phyloP scores from a whole-genome alignment of 2,329 filamentous ascomycete genomes.

The Nannizzia gypsea region DNA sequence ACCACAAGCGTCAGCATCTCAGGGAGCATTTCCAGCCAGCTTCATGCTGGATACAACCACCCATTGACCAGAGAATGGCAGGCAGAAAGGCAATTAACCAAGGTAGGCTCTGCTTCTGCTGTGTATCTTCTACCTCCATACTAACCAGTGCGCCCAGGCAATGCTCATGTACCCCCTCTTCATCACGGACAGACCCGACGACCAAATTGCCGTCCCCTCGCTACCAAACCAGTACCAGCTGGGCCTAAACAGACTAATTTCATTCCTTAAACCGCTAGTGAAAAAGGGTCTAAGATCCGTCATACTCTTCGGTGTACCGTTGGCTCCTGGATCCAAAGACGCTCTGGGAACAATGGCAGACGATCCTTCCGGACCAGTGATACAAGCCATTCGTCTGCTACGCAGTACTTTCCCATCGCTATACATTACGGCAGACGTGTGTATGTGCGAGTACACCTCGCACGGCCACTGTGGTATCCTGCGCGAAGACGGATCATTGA shows the following conservation, averaged over 20 bases:
- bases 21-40: conserved; percentile 65
- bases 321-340: conserved; percentile 72
- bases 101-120: conserved; percentile 41
- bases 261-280: conserved; percentile 75
- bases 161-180: conserved; percentile 99
- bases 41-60: conserved; percentile 73
- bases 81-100: conserved; percentile 71
- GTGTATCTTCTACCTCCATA: neutral
- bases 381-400: conserved; percentile 71
- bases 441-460: conserved; percentile 95
- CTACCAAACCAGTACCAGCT: conserved; percentile 82
- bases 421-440: conserved; percentile 87
- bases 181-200: conserved; percentile 85
- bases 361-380: conserved; percentile 84
- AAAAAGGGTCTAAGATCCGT: conserved; percentile 84
- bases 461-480: conserved; percentile 97
- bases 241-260: conserved; percentile 72
- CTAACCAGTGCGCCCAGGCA: conserved; percentile 44
- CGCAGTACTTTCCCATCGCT: conserved; percentile 76
- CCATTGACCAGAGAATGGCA: conserved; percentile 72
- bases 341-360: conserved; percentile 84
- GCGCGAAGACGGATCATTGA: conserved; percentile 79
- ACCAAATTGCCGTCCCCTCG: conserved; percentile 80
- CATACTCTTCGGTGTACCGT: conserved; percentile 88
- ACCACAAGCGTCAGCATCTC: conserved; percentile 42